These are phyloP conservation scores for Saccharomyces kudriavzevii DNA, from an alignment of 805 yeast genomes.

Conservation along the genomic window DNA sequence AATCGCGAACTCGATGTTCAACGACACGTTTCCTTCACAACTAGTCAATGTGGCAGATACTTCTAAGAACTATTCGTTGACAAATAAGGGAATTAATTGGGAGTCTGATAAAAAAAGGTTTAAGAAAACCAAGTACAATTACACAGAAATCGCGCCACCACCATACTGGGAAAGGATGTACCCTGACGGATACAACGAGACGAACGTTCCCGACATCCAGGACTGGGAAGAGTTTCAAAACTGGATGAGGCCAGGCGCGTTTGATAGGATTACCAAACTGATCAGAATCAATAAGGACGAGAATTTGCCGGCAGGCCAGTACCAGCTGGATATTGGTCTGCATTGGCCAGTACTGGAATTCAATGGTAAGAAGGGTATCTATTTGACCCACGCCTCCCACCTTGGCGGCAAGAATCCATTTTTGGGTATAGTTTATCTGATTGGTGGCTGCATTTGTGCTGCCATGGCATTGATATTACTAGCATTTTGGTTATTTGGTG, in stretches of 20 bases:
- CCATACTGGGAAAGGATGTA: constrained; percentile 76
- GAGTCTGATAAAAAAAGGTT: constrained; percentile 61
- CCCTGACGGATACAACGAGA: constrained; percentile 84
- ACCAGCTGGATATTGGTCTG: constrained; percentile 57
- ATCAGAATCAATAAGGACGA: constrained; percentile 56
- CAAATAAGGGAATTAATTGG: constrained; percentile 75
- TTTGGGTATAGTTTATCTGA: constrained; percentile 67
- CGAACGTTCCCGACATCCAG: constrained; percentile 68
- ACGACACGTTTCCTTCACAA: constrained; percentile 62
- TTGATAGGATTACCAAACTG: constrained; percentile 59
- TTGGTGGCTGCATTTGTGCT: constrained; percentile 63
- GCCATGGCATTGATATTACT: constrained; percentile 46
- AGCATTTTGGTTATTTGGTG: constrained; percentile 49
- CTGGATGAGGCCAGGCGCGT: constrained; percentile 91
- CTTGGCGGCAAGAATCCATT: constrained; percentile 72
- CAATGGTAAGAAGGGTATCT: constrained; percentile 60
- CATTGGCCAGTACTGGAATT: constrained; percentile 72
- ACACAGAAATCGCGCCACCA: constrained; percentile 79
- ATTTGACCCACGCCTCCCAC: constrained; percentile 59
- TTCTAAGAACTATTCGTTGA: constrained; percentile 29
- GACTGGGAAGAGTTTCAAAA: constrained; percentile 81
- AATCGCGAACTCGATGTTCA: constrained; percentile 86
- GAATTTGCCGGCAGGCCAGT: constrained; percentile 46
- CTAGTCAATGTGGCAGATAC: constrained; percentile 32
- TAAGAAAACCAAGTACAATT: constrained; percentile 61